Conservation (phyloP, 139 green algal species). For the Picocystis salinarum region DNA sequence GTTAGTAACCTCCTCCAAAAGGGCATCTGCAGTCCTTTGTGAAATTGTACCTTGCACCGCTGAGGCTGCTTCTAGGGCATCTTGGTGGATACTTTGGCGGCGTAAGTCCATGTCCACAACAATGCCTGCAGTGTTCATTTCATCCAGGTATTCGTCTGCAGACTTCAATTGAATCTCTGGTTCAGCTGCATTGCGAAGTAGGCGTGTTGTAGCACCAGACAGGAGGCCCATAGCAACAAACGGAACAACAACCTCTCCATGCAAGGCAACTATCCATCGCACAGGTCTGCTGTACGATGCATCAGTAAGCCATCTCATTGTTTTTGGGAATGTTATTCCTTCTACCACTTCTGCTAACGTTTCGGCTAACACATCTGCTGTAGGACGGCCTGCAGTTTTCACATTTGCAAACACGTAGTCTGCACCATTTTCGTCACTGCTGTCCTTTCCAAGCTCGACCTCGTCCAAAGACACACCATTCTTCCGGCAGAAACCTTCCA, state of each 20-base stretch:
- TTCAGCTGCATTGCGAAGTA: constrained; percentile 37
- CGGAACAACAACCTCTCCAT: constrained; percentile 49
- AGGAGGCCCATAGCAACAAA: constrained; percentile 30
- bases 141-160: constrained; percentile 40
- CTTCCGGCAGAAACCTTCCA: constrained; percentile 84
- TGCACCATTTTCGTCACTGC: constrained; percentile 67
- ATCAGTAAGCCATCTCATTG: constrained; percentile 68
- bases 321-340: constrained; percentile 62
- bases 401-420: constrained; percentile 78
- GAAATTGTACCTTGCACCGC: constrained; percentile 24
- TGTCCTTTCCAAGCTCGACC: constrained; percentile 38
- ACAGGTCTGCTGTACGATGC: constrained; percentile 65
- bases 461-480: constrained; percentile 34
- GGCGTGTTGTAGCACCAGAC: constrained; percentile 25
- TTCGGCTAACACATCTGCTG: constrained; percentile 40
- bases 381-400: constrained; percentile 6
- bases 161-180: constrained; percentile 8
- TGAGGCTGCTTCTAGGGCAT: constrained; percentile 13
- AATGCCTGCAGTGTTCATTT: constrained; percentile 39
- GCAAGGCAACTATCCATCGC: constrained; percentile 84
- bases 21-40: constrained; percentile 1
- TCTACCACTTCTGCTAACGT: constrained; percentile 52
- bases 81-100: constrained; percentile 43
- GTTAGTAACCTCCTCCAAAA: constrained; percentile 41
- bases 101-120: constrained; percentile 27